Evolutionary conservation across 805 yeast genomes (phyloP), one percentile per base, ranked within the genome.

Genomic region (Maudiozyma pseudohumilis): DNA sequence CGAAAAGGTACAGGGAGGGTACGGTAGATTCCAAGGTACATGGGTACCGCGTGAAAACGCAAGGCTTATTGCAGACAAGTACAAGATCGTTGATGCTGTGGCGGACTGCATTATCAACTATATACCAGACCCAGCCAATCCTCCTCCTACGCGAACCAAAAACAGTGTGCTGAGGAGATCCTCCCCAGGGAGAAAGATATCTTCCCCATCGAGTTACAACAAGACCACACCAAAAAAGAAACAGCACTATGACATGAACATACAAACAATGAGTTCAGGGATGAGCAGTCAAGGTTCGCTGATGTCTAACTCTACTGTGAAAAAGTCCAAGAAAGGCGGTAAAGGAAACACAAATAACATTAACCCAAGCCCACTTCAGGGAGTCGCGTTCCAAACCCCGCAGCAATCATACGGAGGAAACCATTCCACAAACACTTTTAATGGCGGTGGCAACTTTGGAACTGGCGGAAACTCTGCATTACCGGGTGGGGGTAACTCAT

Each of bases 1-100:
- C 52, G 84, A 81, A 55, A 83, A 81, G 55, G 74, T 83, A 41
- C 92, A 81, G 56, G 94, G 92, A 47, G 94, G 94, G 6, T 80
- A 80, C 55, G 92, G 92, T 10, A 63, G 86, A 36, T 82, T 80
- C 52, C 92, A 83, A 60, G 94, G 94, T 4, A 81, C 94, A 2
- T 83, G 92, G 92, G 75, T 83, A 11, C 89, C 92, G 0, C 55
- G 81, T 30, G 69, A 67, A 4, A 72, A 75, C 44, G 89, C 89
- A 3, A 67, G 67, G 32, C 66, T 72, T 32, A 63, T 80, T 48
- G 77, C 77, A 5, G 65, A 68, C 34, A 65, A 64, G 34, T 69
- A 74, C 46, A 70, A 69, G 1, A 72, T 75, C 13, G 60, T 66
- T 29, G 75, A 72, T 19, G 63, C 67, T 8, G 65, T 77, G 37